Evolutionary conservation across 2,329 filamentous ascomycete species (phyloP).

Genomic region (Septoria petroselini): DNA sequence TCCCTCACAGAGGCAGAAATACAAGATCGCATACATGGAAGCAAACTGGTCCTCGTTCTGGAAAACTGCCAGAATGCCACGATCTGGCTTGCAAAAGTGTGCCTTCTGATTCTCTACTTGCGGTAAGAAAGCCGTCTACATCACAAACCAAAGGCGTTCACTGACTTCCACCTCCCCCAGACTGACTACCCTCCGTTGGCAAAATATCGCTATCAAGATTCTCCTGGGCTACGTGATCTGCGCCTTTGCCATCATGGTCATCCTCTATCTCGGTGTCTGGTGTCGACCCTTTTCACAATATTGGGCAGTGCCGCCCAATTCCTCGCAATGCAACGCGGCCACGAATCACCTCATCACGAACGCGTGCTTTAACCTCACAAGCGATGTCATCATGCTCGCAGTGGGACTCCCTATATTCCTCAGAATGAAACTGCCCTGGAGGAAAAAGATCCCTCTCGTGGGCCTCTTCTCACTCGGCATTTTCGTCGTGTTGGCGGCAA

Average conservation of each 20-base stretch:
- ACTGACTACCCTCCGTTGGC: conserved; percentile 37
- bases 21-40: conserved; percentile 34
- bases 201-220: conserved; percentile 38
- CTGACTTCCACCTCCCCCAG: conserved; percentile 13
- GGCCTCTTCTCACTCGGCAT: conserved; percentile 57
- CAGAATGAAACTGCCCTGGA: conserved; percentile 42
- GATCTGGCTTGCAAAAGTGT: conserved; percentile 42
- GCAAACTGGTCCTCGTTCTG: conserved; percentile 41
- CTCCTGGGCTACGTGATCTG: conserved; percentile 38
- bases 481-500: conserved; percentile 56
- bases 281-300: conserved; percentile 41
- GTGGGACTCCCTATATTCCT: conserved; percentile 48
- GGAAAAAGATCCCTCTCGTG: conserved; percentile 54
- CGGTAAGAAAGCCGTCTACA: conserved; percentile 7
- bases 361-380: conserved; percentile 46
- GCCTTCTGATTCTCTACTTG: conserved; percentile 41
- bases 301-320: conserved; percentile 36
- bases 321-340: conserved; percentile 43
- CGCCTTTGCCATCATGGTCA: conserved; percentile 41
- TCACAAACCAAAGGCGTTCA: neutral
- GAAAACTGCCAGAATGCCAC: conserved; percentile 40
- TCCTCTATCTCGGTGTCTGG: conserved; percentile 43
- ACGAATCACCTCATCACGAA: conserved; percentile 41
- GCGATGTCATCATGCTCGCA: conserved; percentile 46
- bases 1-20: conserved; percentile 35